These are phyloP conservation scores for Graphilbum sp. DNA, from an alignment of 2,329 filamentous ascomycete species.

Conservation along the genomic window DNA sequence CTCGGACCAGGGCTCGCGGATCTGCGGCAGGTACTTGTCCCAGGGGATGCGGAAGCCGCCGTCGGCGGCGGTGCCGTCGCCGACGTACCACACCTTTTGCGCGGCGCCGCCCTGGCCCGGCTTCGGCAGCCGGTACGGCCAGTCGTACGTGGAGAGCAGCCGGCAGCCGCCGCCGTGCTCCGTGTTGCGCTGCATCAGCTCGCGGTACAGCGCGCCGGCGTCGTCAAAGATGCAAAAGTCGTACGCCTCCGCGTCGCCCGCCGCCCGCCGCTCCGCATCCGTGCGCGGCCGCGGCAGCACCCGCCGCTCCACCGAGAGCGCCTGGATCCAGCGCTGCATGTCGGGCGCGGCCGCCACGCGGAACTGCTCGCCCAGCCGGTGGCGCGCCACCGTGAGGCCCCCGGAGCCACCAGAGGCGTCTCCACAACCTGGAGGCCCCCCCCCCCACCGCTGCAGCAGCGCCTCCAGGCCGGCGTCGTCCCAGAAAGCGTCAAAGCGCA, in stretches of 20 bases:
- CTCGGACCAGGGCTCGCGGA: conserved; percentile 3
- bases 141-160: conserved; percentile 5
- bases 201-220: conserved; percentile 3
- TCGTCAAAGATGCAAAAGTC: conserved; percentile 5
- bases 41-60: conserved; percentile 4
- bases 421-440: too few relatives aligned
- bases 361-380: conserved; percentile 1
- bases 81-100: conserved; percentile 4
- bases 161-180: conserved; percentile 2
- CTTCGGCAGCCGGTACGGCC: conserved; percentile 3
- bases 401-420: background rate
- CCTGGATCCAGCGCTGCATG: conserved; percentile 4
- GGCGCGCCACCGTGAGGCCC: background rate
- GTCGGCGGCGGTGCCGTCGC: conserved; percentile 2
- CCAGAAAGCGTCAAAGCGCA: conserved; percentile 4
- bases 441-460: background rate
- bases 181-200: conserved; percentile 2
- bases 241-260: conserved; percentile 1
- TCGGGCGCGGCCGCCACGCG: conserved; percentile 2
- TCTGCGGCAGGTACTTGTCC: conserved; percentile 4
- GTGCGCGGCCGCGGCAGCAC: conserved; percentile 1
- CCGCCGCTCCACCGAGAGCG: conserved; percentile 3
- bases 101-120: conserved; percentile 1
- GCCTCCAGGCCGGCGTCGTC: conserved; percentile 1
- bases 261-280: background rate